Evolutionary conservation across 306 rosid genomes (phyloP), one percentile per base, ranked within the genome.

Genomic region (Vicia sativa): DNA sequence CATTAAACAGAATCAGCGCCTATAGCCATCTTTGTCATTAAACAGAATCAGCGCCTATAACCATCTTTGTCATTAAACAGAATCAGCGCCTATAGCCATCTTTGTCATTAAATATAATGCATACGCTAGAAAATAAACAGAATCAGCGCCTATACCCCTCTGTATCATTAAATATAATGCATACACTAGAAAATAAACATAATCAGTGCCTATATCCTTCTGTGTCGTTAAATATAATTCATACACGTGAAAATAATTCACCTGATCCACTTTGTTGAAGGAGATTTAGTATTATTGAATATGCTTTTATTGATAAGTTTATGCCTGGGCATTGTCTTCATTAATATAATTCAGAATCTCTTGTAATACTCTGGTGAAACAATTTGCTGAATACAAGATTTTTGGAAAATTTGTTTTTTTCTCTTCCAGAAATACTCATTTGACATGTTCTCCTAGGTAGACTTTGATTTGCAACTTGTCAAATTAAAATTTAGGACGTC

Each of bases 381-480:
- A 14, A 37, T 72, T 63, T 26, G 64, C 15, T 52, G 54, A 18
- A 48, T 73, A n/a, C 54, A 72, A 25, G 42, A 25, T 62, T 7
- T 14, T 14, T n/a, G 31, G 37, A 18, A 4, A 19, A 3, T 19
- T 21, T 42, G 5, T 38, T 23, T 31, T 7, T 43, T 13, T 14
- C 34, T 34, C 38, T 34, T 34, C 38, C 6, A 49, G 54, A 50
- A 64, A 42, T 63, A 28, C 37, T 16, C 43, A 37, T 49, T 72
- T 62, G 13, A 11, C 28, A 19, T 45, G 28, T 71, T n/a, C 48
- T 43, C 48, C 1, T 43, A 43, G 56, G 57, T 72, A 38, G 38
- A 23, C 13, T 49, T 52, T 61, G 13, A 37, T 63, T 41, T 11
- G 18, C 18, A 26, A 50, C 14, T 11, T 4, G 1, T 46, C n/a